phyloP scores from a whole-genome alignment of 495 filamentous ascomycete species.

The Lasiosphaeria miniovina region DNA sequence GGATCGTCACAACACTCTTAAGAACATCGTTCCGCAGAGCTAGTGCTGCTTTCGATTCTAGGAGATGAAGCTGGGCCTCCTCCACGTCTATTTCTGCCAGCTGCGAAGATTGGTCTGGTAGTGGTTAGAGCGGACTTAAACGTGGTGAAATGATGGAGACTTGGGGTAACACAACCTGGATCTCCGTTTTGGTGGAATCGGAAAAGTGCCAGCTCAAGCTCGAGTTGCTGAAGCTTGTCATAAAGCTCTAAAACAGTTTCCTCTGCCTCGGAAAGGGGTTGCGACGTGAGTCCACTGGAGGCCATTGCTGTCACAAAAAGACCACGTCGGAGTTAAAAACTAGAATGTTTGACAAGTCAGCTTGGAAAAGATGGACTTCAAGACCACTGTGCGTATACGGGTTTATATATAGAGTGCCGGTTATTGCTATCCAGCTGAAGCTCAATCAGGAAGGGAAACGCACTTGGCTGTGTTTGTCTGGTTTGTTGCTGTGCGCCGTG shows the following conservation, averaged over 20 bases:
- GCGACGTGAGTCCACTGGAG: background rate
- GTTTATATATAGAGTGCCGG: too few relatives aligned
- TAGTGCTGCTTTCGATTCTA: conserved; percentile 67
- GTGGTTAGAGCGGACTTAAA: background rate
- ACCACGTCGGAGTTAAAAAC: background rate
- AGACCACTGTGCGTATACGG: too few relatives aligned
- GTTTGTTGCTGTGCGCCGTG: too few relatives aligned
- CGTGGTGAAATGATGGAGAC: background rate
- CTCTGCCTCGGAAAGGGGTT: conserved; percentile 46
- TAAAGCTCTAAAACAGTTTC: conserved; percentile 62
- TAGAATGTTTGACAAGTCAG: background rate
- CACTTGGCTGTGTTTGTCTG: too few relatives aligned
- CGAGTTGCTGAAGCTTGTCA: conserved; percentile 65
- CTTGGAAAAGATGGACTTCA: background rate
- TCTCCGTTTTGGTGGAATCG: conserved; percentile 43
- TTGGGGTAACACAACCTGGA: conserved; percentile 9
- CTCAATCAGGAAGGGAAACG: too few relatives aligned
- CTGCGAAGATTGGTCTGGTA: background rate
- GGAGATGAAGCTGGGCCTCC: conserved; percentile 60
- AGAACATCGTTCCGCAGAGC: conserved; percentile 64
- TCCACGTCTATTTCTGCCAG: conserved; percentile 37
- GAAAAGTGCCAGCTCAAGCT: conserved; percentile 65
- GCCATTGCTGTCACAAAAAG: conserved; percentile 6
- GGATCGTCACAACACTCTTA: conserved; percentile 61
- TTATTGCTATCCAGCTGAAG: too few relatives aligned